Percentiles rank a stretch among this genome's conserved stretches.
phyloP scores from a whole-genome alignment of 768 basidiomycete species.

The Tylopilus vinaceipallidus region DNA sequence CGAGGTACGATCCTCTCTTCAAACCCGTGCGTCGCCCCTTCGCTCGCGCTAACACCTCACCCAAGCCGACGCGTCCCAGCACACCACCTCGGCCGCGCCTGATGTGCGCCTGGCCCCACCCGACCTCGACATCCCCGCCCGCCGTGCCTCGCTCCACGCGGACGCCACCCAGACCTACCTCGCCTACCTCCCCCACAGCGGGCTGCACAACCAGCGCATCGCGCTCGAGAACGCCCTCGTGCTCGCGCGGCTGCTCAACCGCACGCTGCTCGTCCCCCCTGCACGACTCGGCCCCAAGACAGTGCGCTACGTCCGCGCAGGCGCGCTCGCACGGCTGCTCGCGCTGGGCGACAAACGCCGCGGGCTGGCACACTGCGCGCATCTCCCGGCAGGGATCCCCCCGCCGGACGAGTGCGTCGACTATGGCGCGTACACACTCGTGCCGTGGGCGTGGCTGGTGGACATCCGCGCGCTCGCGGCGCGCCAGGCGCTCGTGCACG shows the following conservation, averaged over 20 bases:
- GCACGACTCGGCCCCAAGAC: slow-evolving; percentile 62
- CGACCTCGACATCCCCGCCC: slow-evolving; percentile 10
- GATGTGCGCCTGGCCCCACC: background rate
- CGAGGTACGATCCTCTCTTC: slow-evolving; percentile 49
- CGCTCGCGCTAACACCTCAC: slow-evolving; percentile 19
- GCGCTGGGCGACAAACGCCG: slow-evolving; percentile 46
- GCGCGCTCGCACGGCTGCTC: slow-evolving; percentile 43
- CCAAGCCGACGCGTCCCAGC: slow-evolving; percentile 22
- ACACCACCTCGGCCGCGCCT: background rate
- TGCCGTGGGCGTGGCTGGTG: slow-evolving; percentile 73
- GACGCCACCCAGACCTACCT: slow-evolving; percentile 47
- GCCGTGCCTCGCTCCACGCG: slow-evolving; percentile 5
- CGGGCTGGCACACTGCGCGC: slow-evolving; percentile 51
- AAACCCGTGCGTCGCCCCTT: slow-evolving; percentile 14
- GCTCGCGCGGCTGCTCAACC: slow-evolving; percentile 66
- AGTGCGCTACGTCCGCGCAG: slow-evolving; percentile 58
- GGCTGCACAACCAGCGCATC: slow-evolving; percentile 85
- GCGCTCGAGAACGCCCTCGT: slow-evolving; percentile 81
- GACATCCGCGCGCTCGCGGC: slow-evolving; percentile 42
- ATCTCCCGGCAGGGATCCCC: slow-evolving; percentile 32
- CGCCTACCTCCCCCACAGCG: slow-evolving; percentile 79
- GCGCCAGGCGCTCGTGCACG: slow-evolving; percentile 44
- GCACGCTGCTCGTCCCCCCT: slow-evolving; percentile 79
- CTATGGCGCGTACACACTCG: slow-evolving; percentile 56
- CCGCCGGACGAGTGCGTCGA: slow-evolving; percentile 57